Evolutionary conservation across 2,329 filamentous ascomycete genomes (phyloP).

Genomic region (Penicillium vulpinum): DNA sequence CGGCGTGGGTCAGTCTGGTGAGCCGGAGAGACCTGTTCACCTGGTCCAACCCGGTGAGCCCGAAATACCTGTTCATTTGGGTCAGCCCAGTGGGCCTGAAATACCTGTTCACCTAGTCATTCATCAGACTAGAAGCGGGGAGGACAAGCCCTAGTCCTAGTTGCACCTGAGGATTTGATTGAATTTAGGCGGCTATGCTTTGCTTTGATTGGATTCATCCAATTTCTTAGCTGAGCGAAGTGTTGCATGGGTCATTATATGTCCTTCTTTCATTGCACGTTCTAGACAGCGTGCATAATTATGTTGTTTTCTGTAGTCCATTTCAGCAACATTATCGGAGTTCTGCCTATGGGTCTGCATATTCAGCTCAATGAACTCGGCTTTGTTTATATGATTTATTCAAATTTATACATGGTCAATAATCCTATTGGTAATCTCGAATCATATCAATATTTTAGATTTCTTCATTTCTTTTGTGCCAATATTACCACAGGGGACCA

Average conservation of each 20-base stretch:
- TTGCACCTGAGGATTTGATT: not conserved
- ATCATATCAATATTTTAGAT: not conserved
- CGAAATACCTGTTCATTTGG: slow-evolving; percentile 24
- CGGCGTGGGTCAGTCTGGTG: slow-evolving; percentile 25
- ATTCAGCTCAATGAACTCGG: not conserved
- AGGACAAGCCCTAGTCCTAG: not conserved
- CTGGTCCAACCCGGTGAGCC: slow-evolving; percentile 15
- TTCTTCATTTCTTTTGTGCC: not conserved
- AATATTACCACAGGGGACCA: too few relatives aligned
- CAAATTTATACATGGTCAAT: not conserved
- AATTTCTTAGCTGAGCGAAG: not conserved
- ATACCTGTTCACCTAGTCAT: slow-evolving; percentile 26
- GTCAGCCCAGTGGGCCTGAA: slow-evolving; percentile 1
- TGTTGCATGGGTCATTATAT: not conserved
- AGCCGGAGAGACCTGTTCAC: slow-evolving; percentile 37
- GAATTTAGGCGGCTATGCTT: not conserved
- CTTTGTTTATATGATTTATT: not conserved
- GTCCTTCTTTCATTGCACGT: not conserved
- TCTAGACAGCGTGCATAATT: not conserved
- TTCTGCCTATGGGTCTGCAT: not conserved
- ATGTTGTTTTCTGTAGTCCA: not conserved
- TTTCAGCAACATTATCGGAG: not conserved
- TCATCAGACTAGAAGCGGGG: slow-evolving; percentile 5
- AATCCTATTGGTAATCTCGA: not conserved
- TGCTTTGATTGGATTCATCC: not conserved